Evolutionary conservation across 2,329 filamentous ascomycete species (phyloP).

Genomic region (Fusarium xyrophilum): DNA sequence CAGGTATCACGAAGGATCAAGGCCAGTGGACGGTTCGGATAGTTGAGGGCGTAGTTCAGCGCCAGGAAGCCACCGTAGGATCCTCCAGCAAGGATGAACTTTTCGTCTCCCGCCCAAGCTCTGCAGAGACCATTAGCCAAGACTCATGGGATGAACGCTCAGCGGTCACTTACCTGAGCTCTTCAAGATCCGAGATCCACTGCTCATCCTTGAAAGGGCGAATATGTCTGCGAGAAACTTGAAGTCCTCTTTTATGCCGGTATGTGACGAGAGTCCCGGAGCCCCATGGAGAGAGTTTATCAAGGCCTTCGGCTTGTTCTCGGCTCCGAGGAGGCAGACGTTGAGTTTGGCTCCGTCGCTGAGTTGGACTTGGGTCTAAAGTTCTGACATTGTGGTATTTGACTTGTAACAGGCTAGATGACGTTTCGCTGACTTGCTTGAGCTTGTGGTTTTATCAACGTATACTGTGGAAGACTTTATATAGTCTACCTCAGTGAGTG

Average conservation of each 20-base stretch:
- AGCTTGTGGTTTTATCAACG: too few species aligned
- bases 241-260: neutral
- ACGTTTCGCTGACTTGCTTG: too few species aligned
- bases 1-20: neutral
- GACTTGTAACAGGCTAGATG: fast-evolving
- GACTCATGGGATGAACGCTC: fast-evolving
- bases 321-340: constrained; percentile 9
- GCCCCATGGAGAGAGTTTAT: constrained; percentile 6
- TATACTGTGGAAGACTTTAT: neutral
- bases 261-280: neutral
- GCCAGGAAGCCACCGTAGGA: constrained; percentile 12
- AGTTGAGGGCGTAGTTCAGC: neutral
- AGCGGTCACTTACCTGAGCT: neutral
- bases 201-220: constrained; percentile 10
- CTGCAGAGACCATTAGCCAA: fast-evolving
- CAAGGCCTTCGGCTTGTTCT: constrained; percentile 8
- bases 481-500: fast-evolving
- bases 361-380: neutral
- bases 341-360: constrained; percentile 9
- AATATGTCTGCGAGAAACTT: constrained; percentile 6
- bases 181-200: constrained; percentile 4
- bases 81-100: constrained; percentile 8
- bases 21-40: neutral
- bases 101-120: constrained; percentile 1
- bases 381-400: neutral